phyloP scores from a whole-genome alignment of 2,329 filamentous ascomycete genomes.

The Colletotrichum sp. region DNA sequence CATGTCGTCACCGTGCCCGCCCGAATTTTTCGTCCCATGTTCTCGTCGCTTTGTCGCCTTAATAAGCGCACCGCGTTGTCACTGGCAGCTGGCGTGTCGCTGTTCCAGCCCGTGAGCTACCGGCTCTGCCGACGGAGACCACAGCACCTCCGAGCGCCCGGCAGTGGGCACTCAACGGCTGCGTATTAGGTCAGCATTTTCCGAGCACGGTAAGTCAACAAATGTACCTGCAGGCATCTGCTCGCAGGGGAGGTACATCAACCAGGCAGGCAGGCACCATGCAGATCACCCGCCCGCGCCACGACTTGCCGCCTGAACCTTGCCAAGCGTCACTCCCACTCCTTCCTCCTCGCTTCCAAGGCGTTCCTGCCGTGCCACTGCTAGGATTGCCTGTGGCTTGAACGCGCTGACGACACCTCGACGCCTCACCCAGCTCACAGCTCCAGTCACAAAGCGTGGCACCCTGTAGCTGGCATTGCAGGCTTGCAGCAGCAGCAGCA shows the following conservation, averaged over 20 bases:
- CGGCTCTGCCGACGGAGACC: background rate
- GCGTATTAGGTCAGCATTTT: background rate
- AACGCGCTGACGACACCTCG: conserved; percentile 15
- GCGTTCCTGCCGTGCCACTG: background rate
- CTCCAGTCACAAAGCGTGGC: background rate
- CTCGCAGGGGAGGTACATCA: background rate
- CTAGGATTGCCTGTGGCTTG: background rate
- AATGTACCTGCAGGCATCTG: background rate
- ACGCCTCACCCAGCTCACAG: conserved; percentile 1
- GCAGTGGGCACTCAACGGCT: background rate
- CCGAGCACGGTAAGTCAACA: background rate
- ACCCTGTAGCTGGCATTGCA: background rate
- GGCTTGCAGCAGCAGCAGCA: background rate
- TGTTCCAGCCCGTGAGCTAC: background rate
- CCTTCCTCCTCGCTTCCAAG: background rate
- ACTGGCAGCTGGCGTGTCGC: background rate
- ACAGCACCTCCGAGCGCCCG: background rate
- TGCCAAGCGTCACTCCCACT: background rate
- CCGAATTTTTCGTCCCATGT: background rate
- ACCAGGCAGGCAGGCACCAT: background rate
- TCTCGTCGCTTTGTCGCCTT: background rate
- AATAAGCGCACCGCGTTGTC: background rate
- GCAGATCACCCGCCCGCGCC: conserved; percentile 12
- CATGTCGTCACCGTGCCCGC: background rate
- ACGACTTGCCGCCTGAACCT: background rate